A percentile compares a stretch with the other conserved stretches of the same genome.
phyloP scores from a whole-genome alignment of 805 yeast genomes.

The Candida silvicultrix region DNA sequence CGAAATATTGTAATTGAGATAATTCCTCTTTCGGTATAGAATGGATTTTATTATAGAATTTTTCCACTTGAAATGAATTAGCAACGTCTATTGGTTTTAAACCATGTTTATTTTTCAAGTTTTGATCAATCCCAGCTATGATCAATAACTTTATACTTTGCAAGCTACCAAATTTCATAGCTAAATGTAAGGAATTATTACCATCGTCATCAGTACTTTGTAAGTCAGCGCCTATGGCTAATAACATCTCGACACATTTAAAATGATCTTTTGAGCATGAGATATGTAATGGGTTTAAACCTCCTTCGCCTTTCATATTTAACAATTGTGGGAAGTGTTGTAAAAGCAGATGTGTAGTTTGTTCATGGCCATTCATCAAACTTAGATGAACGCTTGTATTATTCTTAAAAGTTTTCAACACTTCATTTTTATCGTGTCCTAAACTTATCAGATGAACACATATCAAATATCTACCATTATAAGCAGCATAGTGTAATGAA shows the following conservation, averaged over 20 bases:
- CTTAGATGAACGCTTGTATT: conserved; percentile 71
- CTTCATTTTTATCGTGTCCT: conserved; percentile 50
- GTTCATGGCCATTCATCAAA: conserved; percentile 55
- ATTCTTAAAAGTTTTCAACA: conserved; percentile 44
- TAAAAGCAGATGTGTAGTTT: conserved; percentile 65
- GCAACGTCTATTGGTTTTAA: conserved; percentile 63
- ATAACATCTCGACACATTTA: conserved; percentile 55
- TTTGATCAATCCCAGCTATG: conserved; percentile 41
- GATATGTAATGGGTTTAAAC: conserved; percentile 63
- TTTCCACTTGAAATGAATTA: conserved; percentile 43
- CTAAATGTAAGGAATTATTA: conserved; percentile 80
- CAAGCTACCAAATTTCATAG: conserved; percentile 62
- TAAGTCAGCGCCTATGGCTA: conserved; percentile 74
- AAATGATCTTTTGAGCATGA: conserved; percentile 56
- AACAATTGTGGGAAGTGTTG: conserved; percentile 55
- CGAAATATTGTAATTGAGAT: not conserved
- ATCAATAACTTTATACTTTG: conserved; percentile 50
- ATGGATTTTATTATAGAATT: conserved; percentile 28
- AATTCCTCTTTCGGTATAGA: conserved; percentile 10
- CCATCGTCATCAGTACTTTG: conserved; percentile 67
- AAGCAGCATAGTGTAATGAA: conserved; percentile 76
- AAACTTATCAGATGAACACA: conserved; percentile 51
- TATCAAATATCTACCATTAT: conserved; percentile 60
- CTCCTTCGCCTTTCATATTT: conserved; percentile 39
- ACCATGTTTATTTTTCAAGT: conserved; percentile 46